Conservation (phyloP, 1,284 basidiomycete genomes). For the Papiliotrema laurentii region DNA sequence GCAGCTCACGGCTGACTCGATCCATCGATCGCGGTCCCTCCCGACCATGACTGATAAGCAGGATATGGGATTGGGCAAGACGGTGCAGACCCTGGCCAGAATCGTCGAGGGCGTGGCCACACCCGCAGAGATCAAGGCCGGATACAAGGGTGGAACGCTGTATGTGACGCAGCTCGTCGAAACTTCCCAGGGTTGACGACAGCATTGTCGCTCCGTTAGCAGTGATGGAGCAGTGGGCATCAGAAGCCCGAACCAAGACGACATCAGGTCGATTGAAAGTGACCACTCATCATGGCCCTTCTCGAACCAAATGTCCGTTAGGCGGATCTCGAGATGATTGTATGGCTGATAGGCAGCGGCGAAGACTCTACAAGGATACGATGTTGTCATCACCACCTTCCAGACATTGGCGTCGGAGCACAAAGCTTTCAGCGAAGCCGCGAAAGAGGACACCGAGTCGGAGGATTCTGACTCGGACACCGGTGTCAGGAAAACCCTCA, state of each 20-base stretch:
- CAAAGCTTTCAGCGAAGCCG: slow-evolving; percentile 35
- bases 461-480: slow-evolving; percentile 28
- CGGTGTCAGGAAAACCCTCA: slow-evolving; percentile 19
- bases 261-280: slow-evolving; percentile 59
- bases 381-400: slow-evolving; percentile 80
- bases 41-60: slow-evolving; percentile 17
- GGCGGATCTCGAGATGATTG: neutral
- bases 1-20: no score
- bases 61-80: slow-evolving; percentile 71
- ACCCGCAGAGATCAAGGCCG: slow-evolving; percentile 64
- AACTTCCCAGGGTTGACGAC: slow-evolving; percentile 5
- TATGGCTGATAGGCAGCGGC: slow-evolving; percentile 53
- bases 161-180: slow-evolving; percentile 47
- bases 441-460: neutral
- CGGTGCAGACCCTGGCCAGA: slow-evolving; percentile 80
- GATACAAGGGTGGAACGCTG: slow-evolving; percentile 66
- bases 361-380: slow-evolving; percentile 57
- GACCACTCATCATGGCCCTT: slow-evolving; percentile 74
- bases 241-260: slow-evolving; percentile 76
- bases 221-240: slow-evolving; percentile 86
- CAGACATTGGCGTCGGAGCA: slow-evolving; percentile 71
- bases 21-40: no score
- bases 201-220: slow-evolving; percentile 79
- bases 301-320: slow-evolving; percentile 60
- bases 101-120: slow-evolving; percentile 71